Conservation (phyloP, 768 basidiomycete species). For the Tubosaeta sp. region DNA sequence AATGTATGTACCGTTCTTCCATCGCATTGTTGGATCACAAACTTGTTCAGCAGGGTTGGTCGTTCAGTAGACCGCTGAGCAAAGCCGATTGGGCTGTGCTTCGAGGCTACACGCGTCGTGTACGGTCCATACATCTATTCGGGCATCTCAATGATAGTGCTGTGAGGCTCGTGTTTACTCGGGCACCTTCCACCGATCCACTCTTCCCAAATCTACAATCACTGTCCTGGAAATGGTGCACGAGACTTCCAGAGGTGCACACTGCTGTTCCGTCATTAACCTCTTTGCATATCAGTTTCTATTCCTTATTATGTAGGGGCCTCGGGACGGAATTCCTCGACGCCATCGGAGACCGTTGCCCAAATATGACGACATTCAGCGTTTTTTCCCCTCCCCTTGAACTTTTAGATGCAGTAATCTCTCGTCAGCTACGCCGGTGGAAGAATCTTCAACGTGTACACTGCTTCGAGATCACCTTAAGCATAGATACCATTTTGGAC, state of each 20-base stretch:
- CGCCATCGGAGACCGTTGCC: background rate
- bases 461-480: background rate
- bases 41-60: background rate
- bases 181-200: background rate
- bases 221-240: background rate
- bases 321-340: background rate
- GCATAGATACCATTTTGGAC: background rate
- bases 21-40: background rate
- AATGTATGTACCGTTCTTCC: background rate
- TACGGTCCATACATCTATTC: background rate
- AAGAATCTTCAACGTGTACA: background rate
- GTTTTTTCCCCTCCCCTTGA: too few species aligned
- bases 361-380: too few species aligned
- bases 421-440: background rate
- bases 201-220: background rate
- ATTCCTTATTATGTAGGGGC: too few species aligned
- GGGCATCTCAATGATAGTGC: background rate
- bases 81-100: background rate
- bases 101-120: background rate
- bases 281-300: background rate
- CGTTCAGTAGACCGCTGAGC: background rate
- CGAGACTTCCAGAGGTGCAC: background rate
- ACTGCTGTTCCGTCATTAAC: background rate
- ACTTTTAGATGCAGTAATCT: background rate
- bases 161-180: background rate